These are phyloP conservation scores for Paraleonurus japonicus DNA, from an alignment of 257 asterid species.

Conservation along the genomic window DNA sequence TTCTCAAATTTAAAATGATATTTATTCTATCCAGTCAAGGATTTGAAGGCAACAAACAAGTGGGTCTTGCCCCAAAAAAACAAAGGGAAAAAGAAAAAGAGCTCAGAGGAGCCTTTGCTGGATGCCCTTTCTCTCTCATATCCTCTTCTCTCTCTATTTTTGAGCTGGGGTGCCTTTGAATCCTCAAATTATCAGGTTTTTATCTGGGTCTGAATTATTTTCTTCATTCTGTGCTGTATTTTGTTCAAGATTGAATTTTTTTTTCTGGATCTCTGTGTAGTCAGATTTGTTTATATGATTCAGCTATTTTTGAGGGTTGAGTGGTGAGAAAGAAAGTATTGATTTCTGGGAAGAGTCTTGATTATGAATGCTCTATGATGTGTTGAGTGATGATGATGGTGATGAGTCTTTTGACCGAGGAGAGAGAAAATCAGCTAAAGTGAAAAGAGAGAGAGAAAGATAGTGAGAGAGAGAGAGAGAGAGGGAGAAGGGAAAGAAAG, in stretches of 20 bases:
- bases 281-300: constrained; percentile 26
- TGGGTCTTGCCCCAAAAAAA: constrained; percentile 29
- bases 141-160: constrained; percentile 18
- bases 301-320: constrained; percentile 39
- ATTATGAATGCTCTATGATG: constrained; percentile 44
- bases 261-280: constrained; percentile 27
- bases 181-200: constrained; percentile 30
- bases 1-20: constrained; percentile 11
- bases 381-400: constrained; percentile 38
- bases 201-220: constrained; percentile 32
- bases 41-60: constrained; percentile 16
- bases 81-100: constrained; percentile 23
- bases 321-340: constrained; percentile 27
- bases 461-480: neutral
- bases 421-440: constrained; percentile 50
- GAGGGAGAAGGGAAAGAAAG: neutral
- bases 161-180: constrained; percentile 23
- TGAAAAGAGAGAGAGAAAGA: constrained; percentile 25
- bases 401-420: constrained; percentile 61
- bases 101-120: constrained; percentile 26
- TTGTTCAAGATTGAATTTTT: constrained; percentile 23
- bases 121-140: constrained; percentile 46
- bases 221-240: constrained; percentile 14
- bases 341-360: constrained; percentile 43
- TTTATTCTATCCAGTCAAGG: constrained; percentile 31